Base-by-base conservation (phyloP, 495 filamentous ascomycete species). In the Xylaria venustula region DNA sequence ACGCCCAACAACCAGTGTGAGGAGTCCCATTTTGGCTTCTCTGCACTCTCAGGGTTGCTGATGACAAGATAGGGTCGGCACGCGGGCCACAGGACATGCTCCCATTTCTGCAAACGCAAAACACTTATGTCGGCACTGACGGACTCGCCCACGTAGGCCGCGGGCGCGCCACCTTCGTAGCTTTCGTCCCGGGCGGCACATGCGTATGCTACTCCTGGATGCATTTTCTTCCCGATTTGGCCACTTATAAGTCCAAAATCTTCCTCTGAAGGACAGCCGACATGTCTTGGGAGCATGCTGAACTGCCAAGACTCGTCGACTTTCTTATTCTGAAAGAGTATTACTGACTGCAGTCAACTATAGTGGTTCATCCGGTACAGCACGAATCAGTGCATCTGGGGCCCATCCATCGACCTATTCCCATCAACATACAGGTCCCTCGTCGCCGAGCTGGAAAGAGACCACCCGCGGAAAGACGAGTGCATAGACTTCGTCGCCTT, bases 361-460 rank as follows among this genome's bases (percentile, higher is more conserved):
- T n/a, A n/a, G n/a, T 52, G 49, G 49, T 52, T 52, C 32, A 52
- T 52, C 32, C 49, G 49, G 15, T 52, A 52, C 32, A 52, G 20
- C 32, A 52, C 30, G 14, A 15, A 25, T 17, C 49, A 52, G 30
- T 52, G 49, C 6, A 17, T 52, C 0, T 52, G 49, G 49, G 49
- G 49, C 20, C 49, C 49, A 0, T 28, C 9, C 20, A 0, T 1
- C 3, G 2, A n/a, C 2, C 0, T 4, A 20, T 52, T 52, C 49
- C 49, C 49, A 17, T 52, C 49, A 6, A 52, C 49, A 2, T 52
- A 32, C 30, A 52, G 32, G 49, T 52, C 49, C 0, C 20, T 52
- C 19, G 49, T 52, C 2, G 32, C 2, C 5, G 49, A 52, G 6
- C 49, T 52, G 3, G 49, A 52, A 23, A 52, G 49, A 37, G 37